Evolutionary conservation across 1,284 basidiomycete genomes (phyloP), one percentile per base, ranked within the genome.

Genomic region (Papiliotrema terrestris): DNA sequence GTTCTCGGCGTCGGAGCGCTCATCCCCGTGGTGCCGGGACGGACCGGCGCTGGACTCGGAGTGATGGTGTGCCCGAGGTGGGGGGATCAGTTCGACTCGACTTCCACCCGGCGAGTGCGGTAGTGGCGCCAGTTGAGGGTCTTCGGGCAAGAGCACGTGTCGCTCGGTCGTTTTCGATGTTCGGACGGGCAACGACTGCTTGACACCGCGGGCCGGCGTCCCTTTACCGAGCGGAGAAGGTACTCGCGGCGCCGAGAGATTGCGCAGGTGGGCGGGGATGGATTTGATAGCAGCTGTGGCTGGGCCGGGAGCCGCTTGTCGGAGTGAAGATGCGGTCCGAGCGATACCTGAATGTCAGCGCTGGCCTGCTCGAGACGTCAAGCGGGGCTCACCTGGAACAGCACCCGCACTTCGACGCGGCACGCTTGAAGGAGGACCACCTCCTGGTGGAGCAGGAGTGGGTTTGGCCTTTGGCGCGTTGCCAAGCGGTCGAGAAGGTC

Each of bases 141-240:
- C 92, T 46, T 89, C 91, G 0, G 93, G 93, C 13, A 97, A 83
- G 20, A 93, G 81, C 6, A 97, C 91, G 61, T 95, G 89, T 70
- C 91, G 91, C 65, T 94, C 91, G 0, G 86, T 88, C 1, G 88
- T 92, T 78, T 97, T 97, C 15, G 90, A 92, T 0, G 90, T 88
- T 45, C 93, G 83, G 3, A 75, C 90, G 78, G 55, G 86, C 74
- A 78, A 59, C 1, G 71, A 68, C 52, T 73, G 72, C 45, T 74
- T 74, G 13, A 60, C 42, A n/a, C 56, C 51, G 9, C 70, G 54
- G 5, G 67, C 67, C 0, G 75, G 75, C 17, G 75, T 77, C 15
- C 75, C 75, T 58, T 72, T 67, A 2, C 75, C 75, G 6, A 77
- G 58, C 1, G 75, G 75, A 2, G 73, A 75, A 9, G 75, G 75